phyloP scores from a whole-genome alignment of 202 grass and related monocot species.

The Sporobolus alterniflorus region DNA sequence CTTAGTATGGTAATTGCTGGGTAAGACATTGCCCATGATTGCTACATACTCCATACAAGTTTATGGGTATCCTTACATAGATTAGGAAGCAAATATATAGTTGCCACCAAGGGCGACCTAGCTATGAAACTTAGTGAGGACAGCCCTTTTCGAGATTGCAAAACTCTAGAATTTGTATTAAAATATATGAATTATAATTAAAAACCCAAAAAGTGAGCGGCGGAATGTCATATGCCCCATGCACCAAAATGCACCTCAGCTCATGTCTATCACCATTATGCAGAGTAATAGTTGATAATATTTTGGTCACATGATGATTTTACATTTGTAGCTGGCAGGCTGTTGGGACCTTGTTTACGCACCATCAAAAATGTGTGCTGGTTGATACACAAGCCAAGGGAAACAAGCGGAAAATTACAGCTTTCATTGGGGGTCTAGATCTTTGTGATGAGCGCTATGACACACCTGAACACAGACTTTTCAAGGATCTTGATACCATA shows the following conservation, averaged over 20 bases:
- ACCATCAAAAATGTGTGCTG: conserved; percentile 96
- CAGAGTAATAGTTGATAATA: background rate
- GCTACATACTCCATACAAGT: background rate
- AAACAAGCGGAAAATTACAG: conserved; percentile 90
- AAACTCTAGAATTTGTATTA: background rate
- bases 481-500: conserved; percentile 83
- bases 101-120: background rate
- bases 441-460: conserved; percentile 99
- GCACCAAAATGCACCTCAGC: background rate
- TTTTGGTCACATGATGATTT: conserved; percentile 13
- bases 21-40: background rate
- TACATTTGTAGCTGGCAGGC: conserved; percentile 64
- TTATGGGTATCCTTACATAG: background rate
- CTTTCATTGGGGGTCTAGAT: conserved; percentile 96
- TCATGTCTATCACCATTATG: background rate
- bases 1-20: background rate
- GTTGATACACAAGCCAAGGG: conserved; percentile 88
- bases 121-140: background rate
- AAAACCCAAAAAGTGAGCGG: background rate
- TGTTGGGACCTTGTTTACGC: conserved; percentile 93
- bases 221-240: background rate
- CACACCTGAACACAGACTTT: conserved; percentile 92
- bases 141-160: background rate
- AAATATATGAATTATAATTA: background rate
- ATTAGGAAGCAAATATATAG: no score